A percentile compares a stretch with the other conserved stretches of the same genome.
Conservation (phyloP, 1,139 yeast species). For the Yamadazyma siamensis region DNA sequence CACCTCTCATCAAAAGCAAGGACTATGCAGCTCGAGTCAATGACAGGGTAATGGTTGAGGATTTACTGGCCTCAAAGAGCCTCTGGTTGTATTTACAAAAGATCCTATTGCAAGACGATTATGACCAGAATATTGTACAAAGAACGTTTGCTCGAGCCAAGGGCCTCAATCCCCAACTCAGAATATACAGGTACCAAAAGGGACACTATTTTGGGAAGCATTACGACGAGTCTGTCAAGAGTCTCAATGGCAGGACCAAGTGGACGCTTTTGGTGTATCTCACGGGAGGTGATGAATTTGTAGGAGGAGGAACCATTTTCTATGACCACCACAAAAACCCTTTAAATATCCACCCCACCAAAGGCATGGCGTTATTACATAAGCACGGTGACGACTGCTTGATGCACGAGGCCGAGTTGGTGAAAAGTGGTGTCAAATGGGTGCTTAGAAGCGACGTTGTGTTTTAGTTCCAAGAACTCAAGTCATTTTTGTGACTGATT, state of each 20-base stretch:
- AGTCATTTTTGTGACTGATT: constrained; percentile 5
- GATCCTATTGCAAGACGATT: constrained; percentile 30
- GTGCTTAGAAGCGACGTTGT: constrained; percentile 61
- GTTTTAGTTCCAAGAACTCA: constrained; percentile 14
- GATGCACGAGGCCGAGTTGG: constrained; percentile 57
- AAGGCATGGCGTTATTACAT: constrained; percentile 61
- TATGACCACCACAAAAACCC: constrained; percentile 29
- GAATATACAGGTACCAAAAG: constrained; percentile 53
- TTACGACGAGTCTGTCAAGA: constrained; percentile 55
- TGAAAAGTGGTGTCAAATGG: constrained; percentile 58
- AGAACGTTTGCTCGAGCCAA: constrained; percentile 34
- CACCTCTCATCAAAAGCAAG: constrained; percentile 47
- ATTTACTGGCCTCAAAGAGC: constrained; percentile 33
- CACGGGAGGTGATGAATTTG: constrained; percentile 54
- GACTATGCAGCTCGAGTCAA: constrained; percentile 60
- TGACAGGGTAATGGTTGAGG: constrained; percentile 47
- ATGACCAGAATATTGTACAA: constrained; percentile 25
- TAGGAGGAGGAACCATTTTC: constrained; percentile 65
- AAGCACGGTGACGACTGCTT: constrained; percentile 68
- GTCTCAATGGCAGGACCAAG: constrained; percentile 37
- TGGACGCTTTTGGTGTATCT: constrained; percentile 63
- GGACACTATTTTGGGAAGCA: constrained; percentile 66
- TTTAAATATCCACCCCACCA: constrained; percentile 44
- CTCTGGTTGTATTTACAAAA: constrained; percentile 44
- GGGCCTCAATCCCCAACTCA: constrained; percentile 55